phyloP scores from a whole-genome alignment of 2,329 filamentous ascomycete species.

The Blastomyces parvus region DNA sequence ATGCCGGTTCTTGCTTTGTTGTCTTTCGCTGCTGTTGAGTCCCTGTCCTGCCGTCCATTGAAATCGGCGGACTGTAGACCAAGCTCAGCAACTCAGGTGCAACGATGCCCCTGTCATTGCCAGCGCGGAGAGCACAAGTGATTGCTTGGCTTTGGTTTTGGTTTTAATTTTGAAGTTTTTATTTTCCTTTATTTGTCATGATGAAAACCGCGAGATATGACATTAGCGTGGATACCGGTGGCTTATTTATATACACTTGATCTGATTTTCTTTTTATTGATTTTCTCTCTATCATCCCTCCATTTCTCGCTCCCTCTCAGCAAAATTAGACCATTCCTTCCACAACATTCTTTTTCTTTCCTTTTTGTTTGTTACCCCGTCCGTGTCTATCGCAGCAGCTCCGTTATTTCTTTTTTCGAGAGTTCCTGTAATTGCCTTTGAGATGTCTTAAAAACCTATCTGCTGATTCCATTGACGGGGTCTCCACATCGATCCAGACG shows the following conservation, averaged over 20 bases:
- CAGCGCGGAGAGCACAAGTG: not conserved
- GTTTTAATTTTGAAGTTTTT: not conserved
- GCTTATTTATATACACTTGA: not conserved
- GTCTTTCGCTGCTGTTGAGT: not conserved
- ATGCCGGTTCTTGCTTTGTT: not conserved
- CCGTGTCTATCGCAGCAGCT: not conserved
- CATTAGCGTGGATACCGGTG: constrained; percentile 2
- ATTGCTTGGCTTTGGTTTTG: not conserved
- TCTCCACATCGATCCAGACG: not conserved
- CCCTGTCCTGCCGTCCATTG: not conserved
- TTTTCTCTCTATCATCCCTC: not conserved
- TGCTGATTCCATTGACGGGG: not conserved
- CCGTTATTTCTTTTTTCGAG: not conserved
- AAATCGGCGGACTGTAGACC: not conserved
- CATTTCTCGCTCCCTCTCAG: not conserved
- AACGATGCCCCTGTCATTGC: not conserved
- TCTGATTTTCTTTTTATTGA: not conserved
- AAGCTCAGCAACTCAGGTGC: not conserved
- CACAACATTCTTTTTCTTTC: not conserved
- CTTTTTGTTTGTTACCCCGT: not conserved
- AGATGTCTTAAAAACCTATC: not conserved
- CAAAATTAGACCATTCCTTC: not conserved
- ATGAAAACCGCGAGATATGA: not conserved
- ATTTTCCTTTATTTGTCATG: not conserved
- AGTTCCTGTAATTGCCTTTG: not conserved